phyloP scores from a whole-genome alignment of 371 early-diverging fungal genomes.

The Mucor ambiguus region DNA sequence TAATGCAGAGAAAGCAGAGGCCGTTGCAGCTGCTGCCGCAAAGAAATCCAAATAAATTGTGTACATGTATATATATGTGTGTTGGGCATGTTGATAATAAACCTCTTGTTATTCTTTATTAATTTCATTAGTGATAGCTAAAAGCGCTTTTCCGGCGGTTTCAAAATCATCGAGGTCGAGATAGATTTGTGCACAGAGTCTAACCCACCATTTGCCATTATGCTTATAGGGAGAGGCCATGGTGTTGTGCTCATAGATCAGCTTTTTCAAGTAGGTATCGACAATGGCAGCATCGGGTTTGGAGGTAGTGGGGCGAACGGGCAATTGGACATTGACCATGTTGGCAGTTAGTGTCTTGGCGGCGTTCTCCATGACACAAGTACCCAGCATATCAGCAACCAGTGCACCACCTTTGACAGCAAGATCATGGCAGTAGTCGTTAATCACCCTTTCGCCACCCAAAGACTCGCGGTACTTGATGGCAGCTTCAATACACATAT shows the following conservation, averaged over 20 bases:
- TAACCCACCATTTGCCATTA: slow-evolving; percentile 50
- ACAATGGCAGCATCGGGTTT: slow-evolving; percentile 27
- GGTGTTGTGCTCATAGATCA: slow-evolving; percentile 47
- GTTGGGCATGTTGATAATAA: no score
- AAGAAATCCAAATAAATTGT: slow-evolving; percentile 28
- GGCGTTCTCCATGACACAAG: slow-evolving; percentile 56
- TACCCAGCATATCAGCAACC: slow-evolving; percentile 64
- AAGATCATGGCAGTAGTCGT: slow-evolving; percentile 55
- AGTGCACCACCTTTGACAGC: slow-evolving; percentile 60
- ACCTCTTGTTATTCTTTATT: slow-evolving; percentile 13
- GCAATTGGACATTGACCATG: slow-evolving; percentile 69
- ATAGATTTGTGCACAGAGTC: slow-evolving; percentile 66
- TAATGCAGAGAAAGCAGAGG: slow-evolving; percentile 23
- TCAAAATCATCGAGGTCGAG: slow-evolving; percentile 56
- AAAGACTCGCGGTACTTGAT: slow-evolving; percentile 55
- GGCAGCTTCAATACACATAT: slow-evolving; percentile 52
- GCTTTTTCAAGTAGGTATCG: slow-evolving; percentile 28
- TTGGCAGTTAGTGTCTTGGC: slow-evolving; percentile 43
- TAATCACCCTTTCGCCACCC: slow-evolving; percentile 61
- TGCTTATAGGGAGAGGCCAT: slow-evolving; percentile 48
- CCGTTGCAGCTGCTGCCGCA: slow-evolving; percentile 4
- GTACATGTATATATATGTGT: no score
- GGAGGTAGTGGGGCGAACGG: slow-evolving; percentile 51
- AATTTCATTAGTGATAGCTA: slow-evolving; percentile 31
- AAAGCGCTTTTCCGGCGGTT: slow-evolving; percentile 42